These are phyloP conservation scores for Kwoniella botswanensis DNA, from an alignment of 768 basidiomycete genomes.

Conservation along the genomic window DNA sequence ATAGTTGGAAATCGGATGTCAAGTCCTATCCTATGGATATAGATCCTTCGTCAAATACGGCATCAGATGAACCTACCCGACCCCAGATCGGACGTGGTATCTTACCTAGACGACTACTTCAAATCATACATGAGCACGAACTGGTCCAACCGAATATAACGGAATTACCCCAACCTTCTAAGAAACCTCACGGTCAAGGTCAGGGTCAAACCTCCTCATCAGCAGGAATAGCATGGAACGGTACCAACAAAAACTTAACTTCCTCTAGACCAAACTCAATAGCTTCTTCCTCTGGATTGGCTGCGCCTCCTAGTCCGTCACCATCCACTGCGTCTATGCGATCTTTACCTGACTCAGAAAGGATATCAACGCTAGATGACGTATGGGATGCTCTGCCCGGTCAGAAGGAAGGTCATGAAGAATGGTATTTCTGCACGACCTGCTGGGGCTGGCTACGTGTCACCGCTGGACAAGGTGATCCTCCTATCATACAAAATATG, in stretches of 20 bases:
- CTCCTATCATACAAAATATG: slow-evolving; percentile 21
- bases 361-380: slow-evolving; percentile 31
- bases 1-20: slow-evolving; percentile 28
- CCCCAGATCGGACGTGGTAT: slow-evolving; percentile 47
- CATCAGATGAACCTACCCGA: slow-evolving; percentile 21
- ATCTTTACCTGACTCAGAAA: slow-evolving; percentile 11
- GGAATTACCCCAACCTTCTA: slow-evolving; percentile 31
- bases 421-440: slow-evolving; percentile 49
- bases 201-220: not conserved
- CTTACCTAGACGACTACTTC: slow-evolving; percentile 35
- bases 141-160: slow-evolving; percentile 41
- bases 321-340: slow-evolving; percentile 15
- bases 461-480: slow-evolving; percentile 13
- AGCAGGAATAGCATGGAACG: slow-evolving; percentile 7
- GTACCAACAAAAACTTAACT: slow-evolving; percentile 5
- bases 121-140: slow-evolving; percentile 43
- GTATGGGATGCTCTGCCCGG: slow-evolving; percentile 48
- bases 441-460: slow-evolving; percentile 51
- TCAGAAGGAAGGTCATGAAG: slow-evolving; percentile 17
- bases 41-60: slow-evolving; percentile 2
- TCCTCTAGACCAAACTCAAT: slow-evolving; percentile 5
- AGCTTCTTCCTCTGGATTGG: slow-evolving; percentile 5
- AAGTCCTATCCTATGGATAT: slow-evolving; percentile 26
- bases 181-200: slow-evolving; percentile 4
- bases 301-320: slow-evolving; percentile 17